A percentile compares a stretch with the other conserved stretches of the same genome.
Conservation (phyloP, 805 yeast genomes). For the Candida loeiensis region DNA sequence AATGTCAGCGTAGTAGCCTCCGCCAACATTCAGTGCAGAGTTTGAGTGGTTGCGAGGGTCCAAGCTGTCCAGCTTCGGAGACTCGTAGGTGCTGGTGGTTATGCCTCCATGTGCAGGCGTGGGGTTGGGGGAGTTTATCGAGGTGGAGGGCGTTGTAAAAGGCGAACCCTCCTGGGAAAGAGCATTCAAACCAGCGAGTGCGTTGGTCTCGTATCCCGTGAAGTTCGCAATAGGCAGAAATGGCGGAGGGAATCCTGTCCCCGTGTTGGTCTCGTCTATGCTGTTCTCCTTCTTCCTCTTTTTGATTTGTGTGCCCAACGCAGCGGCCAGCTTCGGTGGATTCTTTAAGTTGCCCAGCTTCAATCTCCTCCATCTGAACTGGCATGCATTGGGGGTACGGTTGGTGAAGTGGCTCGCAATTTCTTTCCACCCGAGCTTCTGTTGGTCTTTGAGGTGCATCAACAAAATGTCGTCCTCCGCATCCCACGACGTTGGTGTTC, state of each 20-base stretch:
- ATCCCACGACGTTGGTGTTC: slow-evolving; percentile 49
- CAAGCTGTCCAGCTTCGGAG: slow-evolving; percentile 25
- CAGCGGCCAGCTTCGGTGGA: slow-evolving; percentile 41
- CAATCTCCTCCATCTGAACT: slow-evolving; percentile 41
- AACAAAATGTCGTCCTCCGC: slow-evolving; percentile 44
- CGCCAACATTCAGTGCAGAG: slow-evolving; percentile 28
- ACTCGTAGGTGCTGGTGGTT: slow-evolving; percentile 18
- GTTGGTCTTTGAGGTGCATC: slow-evolving; percentile 45
- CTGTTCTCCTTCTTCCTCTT: slow-evolving; percentile 11
- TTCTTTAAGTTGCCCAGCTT: slow-evolving; percentile 42
- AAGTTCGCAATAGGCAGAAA: slow-evolving; percentile 36
- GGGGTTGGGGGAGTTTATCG: slow-evolving; percentile 26
- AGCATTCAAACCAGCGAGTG: slow-evolving; percentile 44
- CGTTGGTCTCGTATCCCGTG: slow-evolving; percentile 41
- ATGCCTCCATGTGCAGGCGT: slow-evolving; percentile 18
- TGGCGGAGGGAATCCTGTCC: slow-evolving; percentile 25
- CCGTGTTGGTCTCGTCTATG: slow-evolving; percentile 7
- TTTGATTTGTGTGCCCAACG: slow-evolving; percentile 13
- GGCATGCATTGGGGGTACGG: slow-evolving; percentile 38
- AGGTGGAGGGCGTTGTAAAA: slow-evolving; percentile 25
- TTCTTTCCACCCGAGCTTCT: slow-evolving; percentile 47
- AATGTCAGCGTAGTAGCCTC: slow-evolving; percentile 44
- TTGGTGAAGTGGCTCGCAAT: slow-evolving; percentile 42
- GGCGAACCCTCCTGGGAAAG: slow-evolving; percentile 18
- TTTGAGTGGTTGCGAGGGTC: slow-evolving; percentile 31